Percentiles rank a stretch among this genome's conserved stretches.
Conservation (phyloP, 768 basidiomycete genomes). For the Lanmaoa pseudosensibilis region DNA sequence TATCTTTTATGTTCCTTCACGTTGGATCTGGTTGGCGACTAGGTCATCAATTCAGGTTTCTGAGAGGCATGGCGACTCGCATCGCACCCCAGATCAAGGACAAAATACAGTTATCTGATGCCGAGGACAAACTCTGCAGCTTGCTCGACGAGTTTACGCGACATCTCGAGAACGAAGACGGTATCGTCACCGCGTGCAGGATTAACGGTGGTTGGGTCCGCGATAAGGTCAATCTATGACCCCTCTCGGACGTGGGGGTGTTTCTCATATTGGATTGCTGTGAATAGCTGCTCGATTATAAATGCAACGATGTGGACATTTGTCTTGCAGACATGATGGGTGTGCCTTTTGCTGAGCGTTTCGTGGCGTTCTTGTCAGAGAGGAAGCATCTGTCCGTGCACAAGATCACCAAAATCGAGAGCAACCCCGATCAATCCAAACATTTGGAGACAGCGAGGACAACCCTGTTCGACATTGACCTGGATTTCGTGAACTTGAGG, state of each 20-base stretch:
- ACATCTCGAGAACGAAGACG: conserved; percentile 51
- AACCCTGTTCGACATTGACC: conserved; percentile 72
- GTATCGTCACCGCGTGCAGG: conserved; percentile 66
- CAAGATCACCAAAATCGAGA: conserved; percentile 80
- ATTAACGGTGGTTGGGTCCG: conserved; percentile 99
- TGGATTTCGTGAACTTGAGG: conserved; percentile 93
- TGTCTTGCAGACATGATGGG: conserved; percentile 91
- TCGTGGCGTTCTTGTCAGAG: conserved; percentile 56
- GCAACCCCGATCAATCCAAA: conserved; percentile 96
- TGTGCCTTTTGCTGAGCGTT: conserved; percentile 77
- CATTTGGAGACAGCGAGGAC: conserved; percentile 95
- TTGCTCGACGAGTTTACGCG: conserved; percentile 80
- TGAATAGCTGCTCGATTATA: conserved; percentile 69
- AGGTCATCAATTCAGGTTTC: not conserved
- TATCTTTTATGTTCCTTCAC: conserved; percentile 2
- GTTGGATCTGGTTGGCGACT: conserved; percentile 10
- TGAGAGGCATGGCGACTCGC: conserved; percentile 33
- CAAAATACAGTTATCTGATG: conserved; percentile 58
- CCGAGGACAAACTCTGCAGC: conserved; percentile 67
- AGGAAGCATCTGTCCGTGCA: conserved; percentile 32
- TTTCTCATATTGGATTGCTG: conserved; percentile 15
- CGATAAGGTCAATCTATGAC: conserved; percentile 73
- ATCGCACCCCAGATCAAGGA: conserved; percentile 33
- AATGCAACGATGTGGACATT: conserved; percentile 92
- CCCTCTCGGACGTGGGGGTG: conserved; percentile 1